Percentiles rank a stretch among this genome's conserved stretches.
Evolutionary conservation across 1,284 basidiomycete species (phyloP).

Genomic region (Phylloboletellus chloephorus): DNA sequence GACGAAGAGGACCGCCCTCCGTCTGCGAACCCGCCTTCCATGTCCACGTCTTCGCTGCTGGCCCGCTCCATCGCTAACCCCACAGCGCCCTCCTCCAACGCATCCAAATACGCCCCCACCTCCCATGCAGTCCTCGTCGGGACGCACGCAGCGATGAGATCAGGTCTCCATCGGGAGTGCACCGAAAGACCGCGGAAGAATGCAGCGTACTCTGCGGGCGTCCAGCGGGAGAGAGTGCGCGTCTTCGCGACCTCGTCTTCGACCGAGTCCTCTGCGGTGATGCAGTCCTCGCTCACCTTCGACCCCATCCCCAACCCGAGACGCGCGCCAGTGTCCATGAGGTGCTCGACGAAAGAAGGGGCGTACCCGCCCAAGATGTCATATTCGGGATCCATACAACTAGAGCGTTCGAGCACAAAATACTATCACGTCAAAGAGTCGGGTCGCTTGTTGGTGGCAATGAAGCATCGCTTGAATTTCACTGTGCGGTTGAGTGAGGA

Average conservation of each 20-base stretch:
- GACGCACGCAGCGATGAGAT: constrained; percentile 30
- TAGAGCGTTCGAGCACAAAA: not conserved
- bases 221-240: constrained; percentile 43
- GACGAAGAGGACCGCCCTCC: not conserved
- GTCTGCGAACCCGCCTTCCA: not conserved
- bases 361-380: constrained; percentile 23
- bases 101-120: constrained; percentile 30
- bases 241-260: not conserved
- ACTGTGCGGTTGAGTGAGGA: constrained; percentile 1
- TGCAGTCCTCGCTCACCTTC: not conserved
- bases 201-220: constrained; percentile 52
- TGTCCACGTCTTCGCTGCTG: constrained; percentile 3
- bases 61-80: constrained; percentile 5
- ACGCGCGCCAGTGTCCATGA: constrained; percentile 23
- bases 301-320: constrained; percentile 12
- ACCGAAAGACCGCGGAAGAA: constrained; percentile 55
- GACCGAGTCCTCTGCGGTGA: not conserved
- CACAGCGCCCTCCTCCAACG: constrained; percentile 25
- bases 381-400: constrained; percentile 15
- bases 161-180: constrained; percentile 32
- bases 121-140: constrained; percentile 26
- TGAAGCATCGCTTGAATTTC: constrained; percentile 15
- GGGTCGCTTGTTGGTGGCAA: not conserved
- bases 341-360: constrained; percentile 25
- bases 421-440: constrained; percentile 1